These are phyloP conservation scores for Cladosporium sp. DNA, from an alignment of 2,329 filamentous ascomycete species.

Conservation along the genomic window DNA sequence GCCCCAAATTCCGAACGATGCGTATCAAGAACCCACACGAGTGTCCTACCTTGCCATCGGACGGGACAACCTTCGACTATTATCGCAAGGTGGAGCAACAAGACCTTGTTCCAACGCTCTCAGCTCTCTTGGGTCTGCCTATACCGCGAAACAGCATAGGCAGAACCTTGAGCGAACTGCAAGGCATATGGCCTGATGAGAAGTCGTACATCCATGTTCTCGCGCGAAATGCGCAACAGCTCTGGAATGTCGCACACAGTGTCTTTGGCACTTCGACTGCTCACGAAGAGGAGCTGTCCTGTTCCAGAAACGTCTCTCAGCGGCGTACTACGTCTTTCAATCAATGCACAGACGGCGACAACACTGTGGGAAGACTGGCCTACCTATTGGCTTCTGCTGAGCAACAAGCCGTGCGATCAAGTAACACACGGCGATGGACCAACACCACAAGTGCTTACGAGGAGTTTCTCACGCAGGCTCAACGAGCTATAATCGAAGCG, in stretches of 20 bases:
- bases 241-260: not conserved
- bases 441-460: not conserved
- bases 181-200: not conserved
- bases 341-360: not conserved
- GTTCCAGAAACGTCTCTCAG: too few relatives aligned
- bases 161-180: not conserved
- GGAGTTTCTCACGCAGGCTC: not conserved
- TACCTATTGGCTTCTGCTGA: not conserved
- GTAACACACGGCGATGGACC: not conserved
- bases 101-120: slow-evolving; percentile 87
- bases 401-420: not conserved
- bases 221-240: not conserved
- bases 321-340: too few relatives aligned
- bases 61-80: too few relatives aligned
- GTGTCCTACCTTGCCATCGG: slow-evolving; percentile 66
- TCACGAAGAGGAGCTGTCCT: too few relatives aligned
- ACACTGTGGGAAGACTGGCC: not conserved
- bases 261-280: too few relatives aligned
- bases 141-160: slow-evolving; percentile 84
- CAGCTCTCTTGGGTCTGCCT: slow-evolving; percentile 82
- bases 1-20: not conserved
- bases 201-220: not conserved
- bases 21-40: not conserved
- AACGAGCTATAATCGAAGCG: not conserved
- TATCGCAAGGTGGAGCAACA: slow-evolving; percentile 73